These are phyloP conservation scores for Apiotrichum gracile DNA, from an alignment of 1,284 basidiomycete species.

Conservation along the genomic window DNA sequence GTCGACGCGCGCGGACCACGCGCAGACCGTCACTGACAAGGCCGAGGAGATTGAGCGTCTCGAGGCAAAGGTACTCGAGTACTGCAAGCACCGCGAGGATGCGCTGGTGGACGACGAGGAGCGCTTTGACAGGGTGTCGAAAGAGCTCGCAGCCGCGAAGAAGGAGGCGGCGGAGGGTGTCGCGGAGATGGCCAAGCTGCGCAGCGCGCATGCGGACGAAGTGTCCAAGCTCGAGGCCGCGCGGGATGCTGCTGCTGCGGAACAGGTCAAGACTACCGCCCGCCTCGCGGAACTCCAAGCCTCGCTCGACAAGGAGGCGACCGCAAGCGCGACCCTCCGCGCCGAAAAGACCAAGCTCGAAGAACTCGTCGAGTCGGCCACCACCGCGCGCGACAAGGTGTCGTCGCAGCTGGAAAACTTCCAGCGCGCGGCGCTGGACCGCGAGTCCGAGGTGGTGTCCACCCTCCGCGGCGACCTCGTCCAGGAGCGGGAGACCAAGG, in stretches of 20 bases:
- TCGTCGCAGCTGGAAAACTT: slow-evolving; percentile 23
- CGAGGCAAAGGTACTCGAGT: slow-evolving; percentile 30
- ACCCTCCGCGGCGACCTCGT: slow-evolving; percentile 23
- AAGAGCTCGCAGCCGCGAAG: slow-evolving; percentile 4
- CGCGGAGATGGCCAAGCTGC: slow-evolving; percentile 7
- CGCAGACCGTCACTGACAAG: slow-evolving; percentile 24
- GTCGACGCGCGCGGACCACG: slow-evolving; percentile 25
- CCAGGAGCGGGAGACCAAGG: slow-evolving; percentile 1
- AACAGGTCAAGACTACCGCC: neutral
- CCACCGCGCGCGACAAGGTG: slow-evolving; percentile 10
- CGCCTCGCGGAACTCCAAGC: slow-evolving; percentile 3
- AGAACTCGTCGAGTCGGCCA: neutral
- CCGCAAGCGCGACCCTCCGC: slow-evolving; percentile 16
- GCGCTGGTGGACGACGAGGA: neutral
- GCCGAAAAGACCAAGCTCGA: slow-evolving; percentile 6
- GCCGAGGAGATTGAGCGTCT: slow-evolving; percentile 30
- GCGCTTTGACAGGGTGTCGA: slow-evolving; percentile 1
- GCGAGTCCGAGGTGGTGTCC: slow-evolving; percentile 21
- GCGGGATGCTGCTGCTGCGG: neutral
- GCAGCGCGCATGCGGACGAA: neutral
- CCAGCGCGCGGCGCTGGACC: slow-evolving; percentile 24
- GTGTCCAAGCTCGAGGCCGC: neutral
- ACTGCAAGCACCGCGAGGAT: neutral
- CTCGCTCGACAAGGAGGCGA: slow-evolving; percentile 23
- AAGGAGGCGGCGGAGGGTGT: slow-evolving; percentile 2